phyloP scores from a whole-genome alignment of 768 basidiomycete species.

The Piloderma croceum region DNA sequence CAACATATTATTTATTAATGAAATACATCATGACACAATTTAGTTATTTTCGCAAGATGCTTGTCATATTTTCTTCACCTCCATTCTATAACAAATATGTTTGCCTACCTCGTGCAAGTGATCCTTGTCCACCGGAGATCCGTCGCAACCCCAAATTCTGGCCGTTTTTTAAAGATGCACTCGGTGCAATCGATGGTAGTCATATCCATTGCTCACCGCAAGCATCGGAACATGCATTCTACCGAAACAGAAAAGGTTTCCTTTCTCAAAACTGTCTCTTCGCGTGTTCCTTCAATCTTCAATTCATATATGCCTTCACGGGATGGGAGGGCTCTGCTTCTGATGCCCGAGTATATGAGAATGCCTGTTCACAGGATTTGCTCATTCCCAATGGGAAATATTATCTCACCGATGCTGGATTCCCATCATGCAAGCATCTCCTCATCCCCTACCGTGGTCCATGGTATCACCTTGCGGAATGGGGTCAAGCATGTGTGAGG shows the following conservation, averaged over 20 bases:
- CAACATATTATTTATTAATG: constrained; percentile 2
- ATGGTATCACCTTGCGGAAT: constrained; percentile 16
- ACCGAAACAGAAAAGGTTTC: constrained; percentile 19
- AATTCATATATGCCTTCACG: constrained; percentile 12
- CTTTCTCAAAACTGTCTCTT: constrained; percentile 11
- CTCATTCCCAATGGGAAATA: constrained; percentile 11
- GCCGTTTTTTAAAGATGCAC: constrained; percentile 27
- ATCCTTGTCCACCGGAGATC: constrained; percentile 13
- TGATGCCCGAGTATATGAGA: constrained; percentile 6
- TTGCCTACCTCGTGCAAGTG: constrained; percentile 9
- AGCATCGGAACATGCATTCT: constrained; percentile 8
- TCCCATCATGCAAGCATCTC: constrained; percentile 5
- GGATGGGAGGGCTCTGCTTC: constrained; percentile 15
- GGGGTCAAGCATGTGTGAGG: constrained; percentile 7
- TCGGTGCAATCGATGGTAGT: constrained; percentile 32
- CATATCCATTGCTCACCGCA: constrained; percentile 21
- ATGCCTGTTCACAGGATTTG: constrained; percentile 10
- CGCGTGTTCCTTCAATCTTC: constrained; percentile 12
- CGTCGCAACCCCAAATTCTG: constrained; percentile 21
- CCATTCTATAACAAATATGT: constrained; percentile 22
- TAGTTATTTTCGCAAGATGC: constrained; percentile 18
- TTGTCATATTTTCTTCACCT: constrained; percentile 18
- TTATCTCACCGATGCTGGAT: constrained; percentile 15
- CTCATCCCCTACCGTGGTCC: constrained; percentile 11
- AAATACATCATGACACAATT: not conserved